phyloP scores from a whole-genome alignment of 352 stramenopile species.

The Globisporangium sylvaticum region DNA sequence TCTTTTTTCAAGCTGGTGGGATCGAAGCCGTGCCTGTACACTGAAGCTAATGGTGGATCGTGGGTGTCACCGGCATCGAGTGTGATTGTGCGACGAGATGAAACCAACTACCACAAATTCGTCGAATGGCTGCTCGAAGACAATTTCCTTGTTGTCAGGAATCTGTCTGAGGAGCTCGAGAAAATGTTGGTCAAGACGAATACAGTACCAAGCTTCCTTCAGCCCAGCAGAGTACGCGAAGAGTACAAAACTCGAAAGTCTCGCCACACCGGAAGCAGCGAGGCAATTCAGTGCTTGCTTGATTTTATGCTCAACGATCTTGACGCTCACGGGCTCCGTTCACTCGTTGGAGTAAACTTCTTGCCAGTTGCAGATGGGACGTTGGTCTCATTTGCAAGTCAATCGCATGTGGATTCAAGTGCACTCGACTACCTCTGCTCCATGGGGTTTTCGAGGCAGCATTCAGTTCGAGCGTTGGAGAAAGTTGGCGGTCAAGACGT shows the following conservation, averaged over 20 bases:
- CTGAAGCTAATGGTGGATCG: constrained; percentile 27
- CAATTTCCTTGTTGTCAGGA: constrained; percentile 39
- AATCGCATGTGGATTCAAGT: constrained; percentile 19
- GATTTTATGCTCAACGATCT: constrained; percentile 55
- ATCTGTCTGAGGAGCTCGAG: constrained; percentile 46
- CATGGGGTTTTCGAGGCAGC: constrained; percentile 60
- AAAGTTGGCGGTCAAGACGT: constrained; percentile 30
- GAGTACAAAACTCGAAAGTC: constrained; percentile 40
- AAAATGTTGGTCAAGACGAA: constrained; percentile 40
- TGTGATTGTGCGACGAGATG: constrained; percentile 39
- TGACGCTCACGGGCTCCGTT: constrained; percentile 12
- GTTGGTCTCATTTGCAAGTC: constrained; percentile 33
- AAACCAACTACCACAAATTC: constrained; percentile 30
- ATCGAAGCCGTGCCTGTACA: constrained; percentile 41
- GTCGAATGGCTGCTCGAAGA: constrained; percentile 46
- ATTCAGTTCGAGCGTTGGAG: constrained; percentile 37
- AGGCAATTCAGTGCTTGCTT: constrained; percentile 33
- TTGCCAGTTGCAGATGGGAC: constrained; percentile 55
- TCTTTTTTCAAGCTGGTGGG: constrained; percentile 43
- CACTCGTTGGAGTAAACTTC: constrained; percentile 47
- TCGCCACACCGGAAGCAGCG: constrained; percentile 32
- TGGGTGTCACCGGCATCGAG: constrained; percentile 42
- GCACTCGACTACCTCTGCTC: constrained; percentile 49
- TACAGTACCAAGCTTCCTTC: constrained; percentile 38
- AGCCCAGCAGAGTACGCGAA: constrained; percentile 29